Evolutionary conservation across 345 rosid genomes (phyloP), one percentile per base, ranked within the genome.

Genomic region (Cardamine resedifolia): DNA sequence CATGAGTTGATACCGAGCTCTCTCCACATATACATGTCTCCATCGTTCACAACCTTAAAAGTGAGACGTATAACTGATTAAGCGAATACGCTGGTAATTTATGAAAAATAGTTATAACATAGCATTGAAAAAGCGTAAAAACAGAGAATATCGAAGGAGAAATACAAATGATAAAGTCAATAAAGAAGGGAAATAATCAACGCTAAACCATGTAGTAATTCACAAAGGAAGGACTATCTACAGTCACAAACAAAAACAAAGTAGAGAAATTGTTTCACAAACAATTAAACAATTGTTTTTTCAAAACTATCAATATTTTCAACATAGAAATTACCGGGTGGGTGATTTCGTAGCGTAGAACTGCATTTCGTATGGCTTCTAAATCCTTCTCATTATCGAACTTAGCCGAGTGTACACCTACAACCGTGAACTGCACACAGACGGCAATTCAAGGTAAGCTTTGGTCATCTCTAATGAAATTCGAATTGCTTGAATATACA

Each of bases 361-460:
- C n/a, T n/a, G n/a, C n/a, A n/a, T n/a, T n/a, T n/a, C 89, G 87
- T 70, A 94, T 94, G 70, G 98, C 97, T 74, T 88, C 98, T 75
- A 86, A 79, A 82, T 94, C n/a, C n/a, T n/a, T n/a, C n/a, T n/a
- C n/a, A n/a, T n/a, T n/a, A n/a, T n/a, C n/a, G n/a, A n/a, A n/a
- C n/a, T n/a, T n/a, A n/a, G n/a, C n/a, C n/a, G n/a, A n/a, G n/a
- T n/a, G n/a, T n/a, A n/a, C n/a, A n/a, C n/a, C n/a, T n/a, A n/a
- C n/a, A n/a, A n/a, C n/a, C n/a, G n/a, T n/a, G n/a, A n/a, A n/a
- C n/a, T n/a, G n/a, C n/a, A n/a, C n/a, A n/a, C n/a, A n/a, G n/a
- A n/a, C n/a, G n/a, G n/a, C n/a, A n/a, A n/a, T n/a, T n/a, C n/a
- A n/a, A n/a, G n/a, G n/a, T n/a, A n/a, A n/a, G n/a, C n/a, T n/a